These are phyloP conservation scores for Hymenoscyphus repandus DNA, from an alignment of 2,329 filamentous ascomycete species.

Conservation along the genomic window DNA sequence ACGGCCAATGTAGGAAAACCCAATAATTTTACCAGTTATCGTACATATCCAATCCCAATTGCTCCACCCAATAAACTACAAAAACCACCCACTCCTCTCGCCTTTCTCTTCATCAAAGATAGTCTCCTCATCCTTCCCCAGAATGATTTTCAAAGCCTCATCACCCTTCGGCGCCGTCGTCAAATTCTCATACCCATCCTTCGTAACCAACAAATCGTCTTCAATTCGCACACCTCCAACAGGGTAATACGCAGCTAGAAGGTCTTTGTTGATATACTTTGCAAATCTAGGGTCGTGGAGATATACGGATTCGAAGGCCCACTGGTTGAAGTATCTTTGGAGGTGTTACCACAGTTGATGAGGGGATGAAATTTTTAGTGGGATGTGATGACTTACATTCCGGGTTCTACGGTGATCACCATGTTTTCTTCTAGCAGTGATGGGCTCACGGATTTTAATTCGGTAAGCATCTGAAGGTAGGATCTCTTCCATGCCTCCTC, in stretches of 20 bases:
- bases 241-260: conserved; percentile 64
- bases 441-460: conserved; percentile 5
- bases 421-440: conserved; percentile 52
- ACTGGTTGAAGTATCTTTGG: conserved; percentile 65
- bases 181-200: conserved; percentile 75
- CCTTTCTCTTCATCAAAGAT: background rate
- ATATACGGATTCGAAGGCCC: conserved; percentile 67
- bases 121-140: conserved; percentile 10
- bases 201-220: conserved; percentile 79
- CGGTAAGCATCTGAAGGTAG: conserved; percentile 14
- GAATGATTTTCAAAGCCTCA: conserved; percentile 61
- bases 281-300: conserved; percentile 52
- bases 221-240: conserved; percentile 92
- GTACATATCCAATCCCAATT: too few species aligned
- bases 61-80: conserved; percentile 11
- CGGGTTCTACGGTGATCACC: conserved; percentile 76
- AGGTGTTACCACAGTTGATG: background rate
- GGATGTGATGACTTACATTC: conserved; percentile 44
- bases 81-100: conserved; percentile 18
- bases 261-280: conserved; percentile 58
- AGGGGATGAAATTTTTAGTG: too few species aligned
- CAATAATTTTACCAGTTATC: too few species aligned
- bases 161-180: conserved; percentile 73
- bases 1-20: too few species aligned
- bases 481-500: conserved; percentile 11